Evolutionary conservation across 2,329 filamentous ascomycete species (phyloP).

Genomic region (Epichloe hybrida): DNA sequence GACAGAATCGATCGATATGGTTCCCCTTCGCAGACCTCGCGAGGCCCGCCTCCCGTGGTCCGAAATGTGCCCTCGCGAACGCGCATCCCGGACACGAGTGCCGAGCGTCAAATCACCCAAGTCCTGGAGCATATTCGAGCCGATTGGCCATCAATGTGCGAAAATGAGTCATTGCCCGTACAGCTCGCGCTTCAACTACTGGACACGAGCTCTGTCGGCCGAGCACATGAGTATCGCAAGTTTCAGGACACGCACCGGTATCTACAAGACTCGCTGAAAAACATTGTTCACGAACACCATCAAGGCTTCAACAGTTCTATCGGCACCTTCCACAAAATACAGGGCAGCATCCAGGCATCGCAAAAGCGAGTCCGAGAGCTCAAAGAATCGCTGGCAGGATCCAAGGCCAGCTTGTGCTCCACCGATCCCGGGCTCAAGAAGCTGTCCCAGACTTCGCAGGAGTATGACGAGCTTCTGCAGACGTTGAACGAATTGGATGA

Average conservation of each 20-base stretch:
- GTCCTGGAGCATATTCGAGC: constrained; percentile 72
- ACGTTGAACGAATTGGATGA: constrained; percentile 76
- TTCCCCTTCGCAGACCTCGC: constrained; percentile 20
- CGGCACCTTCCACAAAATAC: constrained; percentile 97
- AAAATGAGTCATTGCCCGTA: constrained; percentile 79
- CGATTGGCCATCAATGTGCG: constrained; percentile 87
- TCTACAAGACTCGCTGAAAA: constrained; percentile 84
- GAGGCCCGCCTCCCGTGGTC: constrained; percentile 16
- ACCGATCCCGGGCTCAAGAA: constrained; percentile 87
- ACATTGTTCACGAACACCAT: constrained; percentile 95
- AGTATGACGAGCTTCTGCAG: constrained; percentile 81
- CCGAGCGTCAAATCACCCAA: constrained; percentile 43
- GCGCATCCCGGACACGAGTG: constrained; percentile 30
- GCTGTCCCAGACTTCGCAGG: constrained; percentile 73
- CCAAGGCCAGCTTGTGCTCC: constrained; percentile 68
- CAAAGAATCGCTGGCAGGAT: constrained; percentile 68
- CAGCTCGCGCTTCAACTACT: constrained; percentile 91
- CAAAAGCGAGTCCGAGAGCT: constrained; percentile 73
- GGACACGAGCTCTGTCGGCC: constrained; percentile 83
- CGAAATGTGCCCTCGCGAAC: constrained; percentile 23
- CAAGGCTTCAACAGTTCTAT: constrained; percentile 99
- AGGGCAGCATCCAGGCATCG: constrained; percentile 78
- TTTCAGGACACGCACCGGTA: constrained; percentile 76
- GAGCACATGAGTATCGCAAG: constrained; percentile 74
- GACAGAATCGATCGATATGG: constrained; percentile 31